Conservation (phyloP, 148 eudicot genomes). For the Arctostaphylos glauca region DNA sequence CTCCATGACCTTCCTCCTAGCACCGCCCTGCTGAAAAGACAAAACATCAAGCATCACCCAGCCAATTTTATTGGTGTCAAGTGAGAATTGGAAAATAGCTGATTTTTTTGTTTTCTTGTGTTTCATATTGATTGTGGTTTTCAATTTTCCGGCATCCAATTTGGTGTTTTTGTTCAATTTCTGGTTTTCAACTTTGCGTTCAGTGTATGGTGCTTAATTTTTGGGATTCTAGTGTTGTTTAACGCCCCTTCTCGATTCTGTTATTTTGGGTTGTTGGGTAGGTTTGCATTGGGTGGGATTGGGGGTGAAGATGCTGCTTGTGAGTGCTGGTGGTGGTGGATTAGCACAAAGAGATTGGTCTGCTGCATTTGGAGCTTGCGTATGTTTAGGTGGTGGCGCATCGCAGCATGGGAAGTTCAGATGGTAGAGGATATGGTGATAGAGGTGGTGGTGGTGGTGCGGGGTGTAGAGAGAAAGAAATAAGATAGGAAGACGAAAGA, state of each 20-base stretch:
- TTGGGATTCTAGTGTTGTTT: neutral
- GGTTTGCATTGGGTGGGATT: neutral
- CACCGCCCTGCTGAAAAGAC: neutral
- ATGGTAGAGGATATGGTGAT: neutral
- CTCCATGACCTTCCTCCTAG: neutral
- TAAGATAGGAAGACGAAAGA: neutral
- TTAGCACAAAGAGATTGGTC: neutral
- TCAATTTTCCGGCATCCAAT: neutral
- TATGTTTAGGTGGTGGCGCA: neutral
- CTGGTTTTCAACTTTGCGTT: neutral
- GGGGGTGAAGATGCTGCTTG: neutral
- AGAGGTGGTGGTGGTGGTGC: neutral
- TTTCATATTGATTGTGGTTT: neutral
- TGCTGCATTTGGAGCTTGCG: neutral
- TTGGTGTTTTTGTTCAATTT: slow-evolving; percentile 3
- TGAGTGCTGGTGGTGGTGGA: neutral
- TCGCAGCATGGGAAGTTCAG: neutral
- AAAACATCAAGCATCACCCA: neutral
- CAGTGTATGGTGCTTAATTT: neutral
- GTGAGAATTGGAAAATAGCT: neutral
- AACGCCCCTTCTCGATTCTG: neutral
- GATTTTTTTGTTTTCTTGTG: neutral
- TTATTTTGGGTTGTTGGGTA: neutral
- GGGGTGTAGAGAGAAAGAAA: neutral
- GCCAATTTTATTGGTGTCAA: neutral